A percentile compares a stretch with the other conserved stretches of the same genome.
Evolutionary conservation across 768 basidiomycete genomes (phyloP).

Genomic region (Macrolepiota dolichaula): DNA sequence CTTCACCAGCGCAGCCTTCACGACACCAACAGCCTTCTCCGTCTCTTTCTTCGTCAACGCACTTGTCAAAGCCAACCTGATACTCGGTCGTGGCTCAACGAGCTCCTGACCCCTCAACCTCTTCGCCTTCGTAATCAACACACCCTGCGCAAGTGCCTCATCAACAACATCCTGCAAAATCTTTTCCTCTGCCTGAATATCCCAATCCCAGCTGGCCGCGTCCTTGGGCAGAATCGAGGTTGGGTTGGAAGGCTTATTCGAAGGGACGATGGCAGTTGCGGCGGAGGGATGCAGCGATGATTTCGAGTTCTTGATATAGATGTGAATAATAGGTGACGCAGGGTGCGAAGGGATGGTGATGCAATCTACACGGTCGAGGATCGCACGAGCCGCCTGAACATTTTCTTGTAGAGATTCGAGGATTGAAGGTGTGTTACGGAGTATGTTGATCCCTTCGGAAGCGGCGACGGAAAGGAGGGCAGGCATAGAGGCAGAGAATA

Average conservation of each 20-base stretch:
- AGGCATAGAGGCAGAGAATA: constrained; percentile 95
- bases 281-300: constrained; percentile 22
- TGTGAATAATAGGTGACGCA: constrained; percentile 85
- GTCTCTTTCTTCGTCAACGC: constrained; percentile 86
- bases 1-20: constrained; percentile 75
- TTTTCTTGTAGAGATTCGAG: constrained; percentile 81
- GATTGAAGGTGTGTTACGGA: constrained; percentile 73
- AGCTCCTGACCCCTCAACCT: constrained; percentile 81
- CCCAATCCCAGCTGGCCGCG: constrained; percentile 45
- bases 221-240: constrained; percentile 29
- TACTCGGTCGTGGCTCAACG: constrained; percentile 76
- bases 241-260: constrained; percentile 8
- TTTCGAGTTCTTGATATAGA: constrained; percentile 49
- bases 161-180: constrained; percentile 92
- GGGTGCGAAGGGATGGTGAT: constrained; percentile 85
- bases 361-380: constrained; percentile 78
- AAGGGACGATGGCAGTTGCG: constrained; percentile 17
- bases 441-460: constrained; percentile 79
- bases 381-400: constrained; percentile 66
- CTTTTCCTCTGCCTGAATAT: constrained; percentile 69
- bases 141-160: constrained; percentile 74
- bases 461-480: constrained; percentile 84
- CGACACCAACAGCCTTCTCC: constrained; percentile 77
- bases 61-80: constrained; percentile 77
- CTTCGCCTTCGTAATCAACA: constrained; percentile 84